Conservation (phyloP, 2,329 filamentous ascomycete species). For the Onygena corvina region DNA sequence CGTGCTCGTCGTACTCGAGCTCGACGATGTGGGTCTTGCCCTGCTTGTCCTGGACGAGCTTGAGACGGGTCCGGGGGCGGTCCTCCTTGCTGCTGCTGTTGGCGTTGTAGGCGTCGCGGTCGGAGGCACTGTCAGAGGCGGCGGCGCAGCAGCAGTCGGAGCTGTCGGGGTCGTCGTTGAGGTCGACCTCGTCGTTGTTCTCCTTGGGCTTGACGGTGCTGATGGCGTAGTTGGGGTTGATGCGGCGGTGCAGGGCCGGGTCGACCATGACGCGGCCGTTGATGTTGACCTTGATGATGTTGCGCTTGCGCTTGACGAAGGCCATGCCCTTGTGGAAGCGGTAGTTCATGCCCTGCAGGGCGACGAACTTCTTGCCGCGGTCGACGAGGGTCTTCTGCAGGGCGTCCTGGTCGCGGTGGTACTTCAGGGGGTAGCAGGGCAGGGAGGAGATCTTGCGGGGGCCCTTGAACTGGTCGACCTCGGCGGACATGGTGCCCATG, state of each 20-base stretch:
- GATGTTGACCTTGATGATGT: conserved; percentile 66
- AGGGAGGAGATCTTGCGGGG: conserved; percentile 71
- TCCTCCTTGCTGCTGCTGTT: conserved; percentile 27
- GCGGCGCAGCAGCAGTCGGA: conserved; percentile 30
- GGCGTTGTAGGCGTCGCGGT: conserved; percentile 18
- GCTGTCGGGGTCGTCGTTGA: conserved; percentile 33
- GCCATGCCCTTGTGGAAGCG: conserved; percentile 72
- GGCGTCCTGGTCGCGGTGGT: conserved; percentile 59
- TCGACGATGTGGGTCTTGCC: conserved; percentile 42
- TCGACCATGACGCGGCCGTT: conserved; percentile 84
- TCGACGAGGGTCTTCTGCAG: conserved; percentile 58
- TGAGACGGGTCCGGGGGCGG: conserved; percentile 36
- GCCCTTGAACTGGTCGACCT: conserved; percentile 66
- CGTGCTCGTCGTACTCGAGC: conserved; percentile 45
- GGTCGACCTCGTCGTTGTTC: conserved; percentile 41
- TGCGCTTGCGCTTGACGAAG: conserved; percentile 69
- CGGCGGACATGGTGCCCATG: conserved; percentile 55
- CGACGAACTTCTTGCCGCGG: conserved; percentile 72
- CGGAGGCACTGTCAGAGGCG: conserved; percentile 17
- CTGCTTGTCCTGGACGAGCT: conserved; percentile 43
- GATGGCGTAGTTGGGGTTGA: conserved; percentile 75
- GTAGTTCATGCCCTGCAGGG: conserved; percentile 72
- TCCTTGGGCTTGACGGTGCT: conserved; percentile 63
- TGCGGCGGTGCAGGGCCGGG: conserved; percentile 64
- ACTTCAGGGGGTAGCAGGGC: conserved; percentile 63